Evolutionary conservation across 495 filamentous ascomycete genomes (phyloP), one percentile per base, ranked within the genome.

Genomic region (Penicillium alfredii): DNA sequence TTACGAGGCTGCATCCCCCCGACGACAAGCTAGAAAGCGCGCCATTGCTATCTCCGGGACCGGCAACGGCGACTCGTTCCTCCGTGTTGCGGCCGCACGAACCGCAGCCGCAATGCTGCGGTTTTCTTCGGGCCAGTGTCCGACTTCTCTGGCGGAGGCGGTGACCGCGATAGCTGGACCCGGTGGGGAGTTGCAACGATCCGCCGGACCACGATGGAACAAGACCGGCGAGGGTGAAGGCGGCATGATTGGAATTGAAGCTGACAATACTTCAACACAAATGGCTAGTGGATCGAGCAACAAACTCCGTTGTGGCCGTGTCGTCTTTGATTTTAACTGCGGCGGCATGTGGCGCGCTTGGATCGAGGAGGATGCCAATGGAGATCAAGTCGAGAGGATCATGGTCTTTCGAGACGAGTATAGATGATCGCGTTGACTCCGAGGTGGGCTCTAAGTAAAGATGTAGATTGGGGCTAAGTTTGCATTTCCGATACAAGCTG

Each of bases 321-420:
- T 88, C n/a, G 66, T 84, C 17, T 78, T 72, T 33, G 83, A 87
- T 49, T 86, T 83, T 56, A 94, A 96, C 54, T 94, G 85, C 48
- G 84, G 81, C 3, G 89, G 89, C 0, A 90, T 96, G 86, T 93
- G 86, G 61, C 70, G 88, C 18, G 85, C 84, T 6, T 92, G 81
- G 75, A 56, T 86, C 19, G 80, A 93, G 42, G 77, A 81, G 29
- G 78, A 85, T 42, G 73, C 72, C 22, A 44, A 78, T 25, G 86
- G 82, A 3, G 61, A 60, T 20, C 61, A 65, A 1, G 19, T 50
- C 15, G 73, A 75, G 38, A 68, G 61, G 35, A 77, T 81, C 26
- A 77, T 78, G 43, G 78, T 89, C 0, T 93, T 78, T 47, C 62
- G 63, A 32, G 71, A 69, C 18, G 60, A 68, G 26, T 63, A 65